Evolutionary conservation across 2,329 filamentous ascomycete species (phyloP).

Genomic region (Allantophomopsis lycopodina): DNA sequence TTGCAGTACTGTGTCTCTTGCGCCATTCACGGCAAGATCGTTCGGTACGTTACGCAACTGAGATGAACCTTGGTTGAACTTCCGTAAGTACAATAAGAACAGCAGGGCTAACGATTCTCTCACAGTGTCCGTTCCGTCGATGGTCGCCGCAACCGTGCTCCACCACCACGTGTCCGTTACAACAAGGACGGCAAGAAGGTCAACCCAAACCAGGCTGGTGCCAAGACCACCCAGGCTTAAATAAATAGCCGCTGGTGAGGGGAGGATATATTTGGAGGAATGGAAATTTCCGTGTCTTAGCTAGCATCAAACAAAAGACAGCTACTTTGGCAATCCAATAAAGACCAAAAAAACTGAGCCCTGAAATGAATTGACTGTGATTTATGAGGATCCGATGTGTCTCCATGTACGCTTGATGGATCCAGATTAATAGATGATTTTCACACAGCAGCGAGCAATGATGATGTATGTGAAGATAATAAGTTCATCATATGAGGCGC

Average conservation of each 20-base stretch:
- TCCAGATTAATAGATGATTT: too few relatives aligned
- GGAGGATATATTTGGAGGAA: not conserved
- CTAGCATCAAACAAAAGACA: not conserved
- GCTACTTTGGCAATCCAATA: not conserved
- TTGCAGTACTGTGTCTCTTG: slow-evolving; percentile 99
- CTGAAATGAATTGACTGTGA: too few relatives aligned
- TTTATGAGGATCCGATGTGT: too few relatives aligned
- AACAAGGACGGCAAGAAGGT: slow-evolving; percentile 99
- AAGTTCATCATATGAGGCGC: too few relatives aligned
- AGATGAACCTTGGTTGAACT: slow-evolving; percentile 48
- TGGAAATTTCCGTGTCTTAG: not conserved
- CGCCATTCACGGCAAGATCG: slow-evolving; percentile 99
- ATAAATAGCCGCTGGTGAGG: slow-evolving; percentile 17
- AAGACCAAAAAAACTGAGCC: not conserved
- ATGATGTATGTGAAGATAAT: too few relatives aligned
- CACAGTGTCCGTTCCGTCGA: slow-evolving; percentile 88
- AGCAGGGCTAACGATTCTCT: slow-evolving; percentile 13
- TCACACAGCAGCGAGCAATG: too few relatives aligned
- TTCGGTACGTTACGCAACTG: slow-evolving; percentile 68
- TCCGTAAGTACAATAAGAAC: slow-evolving; percentile 26
- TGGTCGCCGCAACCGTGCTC: slow-evolving; percentile 97
- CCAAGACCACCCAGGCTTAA: slow-evolving; percentile 5
- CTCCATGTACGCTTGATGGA: too few relatives aligned
- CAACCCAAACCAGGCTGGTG: slow-evolving; percentile 54
- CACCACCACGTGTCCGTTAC: slow-evolving; percentile 94